These are phyloP conservation scores for Aspergillus sp. DNA, from an alignment of 2,329 filamentous ascomycete species.

Conservation along the genomic window DNA sequence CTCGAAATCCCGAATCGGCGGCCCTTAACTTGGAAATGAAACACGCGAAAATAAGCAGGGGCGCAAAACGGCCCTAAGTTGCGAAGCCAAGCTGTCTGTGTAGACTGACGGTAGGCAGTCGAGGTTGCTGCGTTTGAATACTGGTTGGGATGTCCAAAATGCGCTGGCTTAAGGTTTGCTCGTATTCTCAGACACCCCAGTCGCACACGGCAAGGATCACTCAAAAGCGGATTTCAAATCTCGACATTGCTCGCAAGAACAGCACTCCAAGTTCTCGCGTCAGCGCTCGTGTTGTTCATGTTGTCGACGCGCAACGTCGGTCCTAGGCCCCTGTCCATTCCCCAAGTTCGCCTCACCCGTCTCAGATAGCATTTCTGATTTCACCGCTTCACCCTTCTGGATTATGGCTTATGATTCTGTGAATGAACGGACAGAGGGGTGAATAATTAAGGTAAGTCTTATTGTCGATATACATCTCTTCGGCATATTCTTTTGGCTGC, in stretches of 20 bases:
- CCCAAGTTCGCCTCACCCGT: neutral
- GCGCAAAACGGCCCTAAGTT: neutral
- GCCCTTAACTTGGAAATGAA: neutral
- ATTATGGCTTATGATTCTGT: neutral
- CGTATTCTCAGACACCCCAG: neutral
- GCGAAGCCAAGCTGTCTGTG: neutral
- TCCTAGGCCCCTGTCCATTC: neutral
- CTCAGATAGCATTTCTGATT: neutral
- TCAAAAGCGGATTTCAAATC: slow-evolving; percentile 3
- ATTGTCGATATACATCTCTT: neutral
- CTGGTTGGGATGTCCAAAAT: neutral
- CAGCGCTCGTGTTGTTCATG: neutral
- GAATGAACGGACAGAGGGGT: neutral
- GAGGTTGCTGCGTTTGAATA: neutral
- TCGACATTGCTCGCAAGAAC: neutral
- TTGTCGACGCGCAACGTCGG: neutral
- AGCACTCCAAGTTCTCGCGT: neutral
- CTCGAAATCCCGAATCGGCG: neutral
- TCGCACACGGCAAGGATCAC: slow-evolving; percentile 3
- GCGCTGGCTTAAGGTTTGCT: neutral
- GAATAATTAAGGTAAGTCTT: neutral
- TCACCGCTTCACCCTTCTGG: neutral
- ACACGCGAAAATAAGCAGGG: neutral
- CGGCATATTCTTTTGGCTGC: slow-evolving; percentile 3
- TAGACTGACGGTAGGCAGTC: neutral